Evolutionary conservation across 352 stramenopile genomes (phyloP).

Genomic region (Phytophthora ohioensis): DNA sequence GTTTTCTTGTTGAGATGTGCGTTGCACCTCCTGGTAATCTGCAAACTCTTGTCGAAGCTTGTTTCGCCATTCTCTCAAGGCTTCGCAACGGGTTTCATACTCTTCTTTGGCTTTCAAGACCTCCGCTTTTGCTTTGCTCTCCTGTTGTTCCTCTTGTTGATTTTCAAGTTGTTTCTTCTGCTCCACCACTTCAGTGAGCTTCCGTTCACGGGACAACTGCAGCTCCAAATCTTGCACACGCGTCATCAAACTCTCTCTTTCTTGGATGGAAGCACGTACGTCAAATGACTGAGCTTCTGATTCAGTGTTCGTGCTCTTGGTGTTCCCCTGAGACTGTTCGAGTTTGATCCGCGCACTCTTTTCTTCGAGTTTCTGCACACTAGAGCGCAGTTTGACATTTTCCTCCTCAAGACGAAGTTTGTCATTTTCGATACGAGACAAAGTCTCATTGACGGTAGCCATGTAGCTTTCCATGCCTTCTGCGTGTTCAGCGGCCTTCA

Average conservation of each 20-base stretch:
- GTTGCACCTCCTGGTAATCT: constrained; percentile 38
- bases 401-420: constrained; percentile 34
- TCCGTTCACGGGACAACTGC: constrained; percentile 36
- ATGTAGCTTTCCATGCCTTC: constrained; percentile 46
- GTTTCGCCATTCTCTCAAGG: constrained; percentile 20
- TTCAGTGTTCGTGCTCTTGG: constrained; percentile 33
- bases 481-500: constrained; percentile 37
- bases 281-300: constrained; percentile 4
- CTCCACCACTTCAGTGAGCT: constrained; percentile 31
- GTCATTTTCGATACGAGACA: constrained; percentile 41
- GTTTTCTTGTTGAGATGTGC: constrained; percentile 37
- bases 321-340: constrained; percentile 15
- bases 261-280: not conserved
- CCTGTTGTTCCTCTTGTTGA: constrained; percentile 25
- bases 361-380: constrained; percentile 33
- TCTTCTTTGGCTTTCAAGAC: constrained; percentile 19
- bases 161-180: constrained; percentile 28
- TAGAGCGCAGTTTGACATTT: constrained; percentile 25
- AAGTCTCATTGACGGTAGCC: constrained; percentile 39
- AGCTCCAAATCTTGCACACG: constrained; percentile 40
- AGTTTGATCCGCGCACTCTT: constrained; percentile 12
- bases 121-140: constrained; percentile 16
- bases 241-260: constrained; percentile 18
- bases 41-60: constrained; percentile 48
- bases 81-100: constrained; percentile 12